Base-by-base conservation (phyloP, 768 basidiomycete species). In the Rickenella mellea region DNA sequence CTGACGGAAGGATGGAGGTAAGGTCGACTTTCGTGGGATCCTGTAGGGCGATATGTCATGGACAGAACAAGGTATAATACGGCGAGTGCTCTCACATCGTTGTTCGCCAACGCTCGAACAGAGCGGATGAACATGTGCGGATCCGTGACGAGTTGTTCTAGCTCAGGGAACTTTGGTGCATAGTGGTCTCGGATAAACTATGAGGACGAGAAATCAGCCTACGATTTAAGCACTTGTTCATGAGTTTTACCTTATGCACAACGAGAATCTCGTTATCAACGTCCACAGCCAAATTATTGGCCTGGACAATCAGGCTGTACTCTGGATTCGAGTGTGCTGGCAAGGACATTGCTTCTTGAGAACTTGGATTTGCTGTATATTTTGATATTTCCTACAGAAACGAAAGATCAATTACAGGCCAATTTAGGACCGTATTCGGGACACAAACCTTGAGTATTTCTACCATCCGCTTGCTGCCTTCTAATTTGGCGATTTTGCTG, bases 161-260 rank as follows among this genome's bases (percentile, higher is more conserved):
- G 76, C 54, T 98, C 96, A 21, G 96, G 94, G 61, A 99, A 99
- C 48, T 90, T 87, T 22, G 85, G 74, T 1, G 85, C 78, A 59
- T 98, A 99, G 63, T 97, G 94, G 58, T 99, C 96, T 48, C 96
- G 82, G 55, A 98, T 93, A 71, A 97, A 98, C 87, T 93, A 52
- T 7, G 48, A 25, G 43, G 39, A 47, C 14, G 35, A 22, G 9
- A 28, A 5, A 24, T 20, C n/a, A n/a, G n/a, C n/a, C n/a, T n/a
- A n/a, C n/a, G 21, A 31, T 43, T 10, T 41, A 27, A 37, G 30
- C 32, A 17, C 17, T 6, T 29, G 15, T 24, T 36, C 24, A 36
- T 17, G 26, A 30, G 29, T 8, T 33, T 48, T 52, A 75, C 91
- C 73, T 99, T 99, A 67, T 99, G 90, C 1, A 99, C 93, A 25